phyloP scores from a whole-genome alignment of 140 eudicot species.

The Cichorium intybus region DNA sequence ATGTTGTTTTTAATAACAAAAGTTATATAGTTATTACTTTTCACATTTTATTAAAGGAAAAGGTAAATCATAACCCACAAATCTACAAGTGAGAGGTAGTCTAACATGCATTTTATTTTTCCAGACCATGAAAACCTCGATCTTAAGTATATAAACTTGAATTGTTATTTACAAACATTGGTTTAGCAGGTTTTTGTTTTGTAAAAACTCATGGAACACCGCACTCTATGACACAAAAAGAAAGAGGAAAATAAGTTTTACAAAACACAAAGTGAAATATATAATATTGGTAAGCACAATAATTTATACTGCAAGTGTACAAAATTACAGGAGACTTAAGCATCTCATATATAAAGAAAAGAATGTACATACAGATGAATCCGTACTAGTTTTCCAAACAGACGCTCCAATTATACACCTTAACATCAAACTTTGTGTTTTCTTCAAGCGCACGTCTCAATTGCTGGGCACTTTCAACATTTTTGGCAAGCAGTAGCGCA shows the following conservation, averaged over 20 bases:
- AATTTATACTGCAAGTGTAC: neutral
- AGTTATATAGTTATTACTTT: too few species aligned
- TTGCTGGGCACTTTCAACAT: slow-evolving; percentile 43
- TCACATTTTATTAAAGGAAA: too few species aligned
- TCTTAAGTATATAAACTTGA: neutral
- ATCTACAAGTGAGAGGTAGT: too few species aligned
- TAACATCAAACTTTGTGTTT: slow-evolving; percentile 48
- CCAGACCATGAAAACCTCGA: too few species aligned
- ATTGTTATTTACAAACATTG: too few species aligned
- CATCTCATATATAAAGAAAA: slow-evolving; percentile 1
- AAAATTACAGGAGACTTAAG: slow-evolving; percentile 5
- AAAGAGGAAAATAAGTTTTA: too few species aligned
- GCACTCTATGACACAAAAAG: neutral
- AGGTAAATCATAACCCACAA: too few species aligned
- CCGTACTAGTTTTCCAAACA: slow-evolving; percentile 25
- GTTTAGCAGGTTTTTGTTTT: too few species aligned
- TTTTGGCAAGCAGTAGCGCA: slow-evolving; percentile 80
- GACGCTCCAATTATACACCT: slow-evolving; percentile 70
- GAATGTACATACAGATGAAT: slow-evolving; percentile 3
- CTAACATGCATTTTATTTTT: too few species aligned
- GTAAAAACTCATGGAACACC: neutral
- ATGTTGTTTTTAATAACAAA: too few species aligned
- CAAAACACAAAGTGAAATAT: neutral
- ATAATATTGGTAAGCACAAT: neutral
- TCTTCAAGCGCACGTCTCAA: slow-evolving; percentile 52